These are phyloP conservation scores for Prasinococcaceae sp. DNA, from an alignment of 139 green algal species.

Conservation along the genomic window DNA sequence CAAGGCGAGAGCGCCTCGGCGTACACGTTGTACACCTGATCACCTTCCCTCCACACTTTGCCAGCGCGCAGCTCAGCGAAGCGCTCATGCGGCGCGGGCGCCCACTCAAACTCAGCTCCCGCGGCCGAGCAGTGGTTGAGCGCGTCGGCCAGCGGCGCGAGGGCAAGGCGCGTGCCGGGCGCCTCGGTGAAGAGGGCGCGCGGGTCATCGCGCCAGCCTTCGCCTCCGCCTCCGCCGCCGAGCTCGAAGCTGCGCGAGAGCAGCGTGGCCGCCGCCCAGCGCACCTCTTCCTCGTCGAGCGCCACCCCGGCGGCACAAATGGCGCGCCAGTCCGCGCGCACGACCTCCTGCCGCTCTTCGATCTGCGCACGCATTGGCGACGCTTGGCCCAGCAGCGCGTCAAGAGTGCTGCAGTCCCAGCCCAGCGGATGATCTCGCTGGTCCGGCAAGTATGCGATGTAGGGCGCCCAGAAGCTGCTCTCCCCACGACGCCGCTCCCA, in stretches of 20 bases:
- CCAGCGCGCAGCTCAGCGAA: slow-evolving; percentile 9
- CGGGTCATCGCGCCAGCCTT: not conserved
- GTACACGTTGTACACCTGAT: slow-evolving; percentile 21
- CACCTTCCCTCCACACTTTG: slow-evolving; percentile 4
- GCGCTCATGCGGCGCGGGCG: not conserved
- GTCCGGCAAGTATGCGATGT: slow-evolving; percentile 9
- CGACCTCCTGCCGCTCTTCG: too few relatives aligned
- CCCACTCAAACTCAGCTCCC: not conserved
- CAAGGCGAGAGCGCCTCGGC: slow-evolving; percentile 2
- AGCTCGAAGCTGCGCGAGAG: slow-evolving; percentile 14
- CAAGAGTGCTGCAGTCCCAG: too few relatives aligned
- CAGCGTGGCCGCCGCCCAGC: slow-evolving; percentile 15
- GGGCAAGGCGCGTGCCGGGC: not conserved
- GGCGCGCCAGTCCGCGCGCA: not conserved
- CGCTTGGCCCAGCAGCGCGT: too few relatives aligned
- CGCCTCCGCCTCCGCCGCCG: not conserved
- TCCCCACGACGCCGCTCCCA: slow-evolving; percentile 7
- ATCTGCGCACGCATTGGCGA: too few relatives aligned
- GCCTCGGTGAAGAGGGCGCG: not conserved
- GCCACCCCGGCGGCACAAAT: not conserved
- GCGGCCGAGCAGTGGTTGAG: slow-evolving; percentile 20
- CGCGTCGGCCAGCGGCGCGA: slow-evolving; percentile 15
- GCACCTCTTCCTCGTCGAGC: not conserved
- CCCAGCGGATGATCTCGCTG: too few relatives aligned
- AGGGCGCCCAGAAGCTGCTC: slow-evolving; percentile 13